Base-by-base conservation (phyloP, 2,329 filamentous ascomycete genomes). In the Cadophora malorum region DNA sequence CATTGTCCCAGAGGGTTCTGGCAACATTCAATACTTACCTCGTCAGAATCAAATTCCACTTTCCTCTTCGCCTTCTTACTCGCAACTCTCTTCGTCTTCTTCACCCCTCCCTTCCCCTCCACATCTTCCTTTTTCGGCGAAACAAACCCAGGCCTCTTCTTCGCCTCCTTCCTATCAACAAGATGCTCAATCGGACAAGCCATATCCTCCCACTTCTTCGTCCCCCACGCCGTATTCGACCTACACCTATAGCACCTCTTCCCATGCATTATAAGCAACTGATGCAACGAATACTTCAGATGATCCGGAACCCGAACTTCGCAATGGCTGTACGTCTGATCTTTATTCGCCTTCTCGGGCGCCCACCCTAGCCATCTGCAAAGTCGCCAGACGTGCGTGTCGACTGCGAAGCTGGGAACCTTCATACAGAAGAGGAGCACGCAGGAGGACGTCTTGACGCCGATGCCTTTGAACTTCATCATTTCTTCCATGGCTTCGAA, bases 121-220 rank as follows among this genome's bases (percentile, higher is more conserved):
- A 64, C 38, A 35, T 35, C 45, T 14, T 62, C 47, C 21, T 56
- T 47, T 35, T 16, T 52, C 2, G 23, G 16, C 10, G 41, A 16
- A 16, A 19, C 41, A 45, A 45, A 45, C 2, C 41, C 41, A 19
- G 41, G 41, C 2, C 41, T 16, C 6, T 19, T 31, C 7, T 84
- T 58, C 55, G 4, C 31, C 19, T 67, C 87, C n/a, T 81, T 84
- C 63, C 87, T 79, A 65, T 79, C 84, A 4, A 90, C 85, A 45
- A 90, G 76, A 75, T 90, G 85, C 63, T 90, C 88, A 75, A 91
- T 89, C 9, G 85, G 83, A 79, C 88, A 91, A 0, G 85, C 85
- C 19, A 69, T 63, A 10, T 87, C 80, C 3, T 88, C 82, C 89
- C 91, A 93, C 0, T 84, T 85, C 31, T 84, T 83, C 61, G 85